These are phyloP conservation scores for Plasmodium gonderi DNA, from an alignment of 169 alveolate species.

Conservation along the genomic window DNA sequence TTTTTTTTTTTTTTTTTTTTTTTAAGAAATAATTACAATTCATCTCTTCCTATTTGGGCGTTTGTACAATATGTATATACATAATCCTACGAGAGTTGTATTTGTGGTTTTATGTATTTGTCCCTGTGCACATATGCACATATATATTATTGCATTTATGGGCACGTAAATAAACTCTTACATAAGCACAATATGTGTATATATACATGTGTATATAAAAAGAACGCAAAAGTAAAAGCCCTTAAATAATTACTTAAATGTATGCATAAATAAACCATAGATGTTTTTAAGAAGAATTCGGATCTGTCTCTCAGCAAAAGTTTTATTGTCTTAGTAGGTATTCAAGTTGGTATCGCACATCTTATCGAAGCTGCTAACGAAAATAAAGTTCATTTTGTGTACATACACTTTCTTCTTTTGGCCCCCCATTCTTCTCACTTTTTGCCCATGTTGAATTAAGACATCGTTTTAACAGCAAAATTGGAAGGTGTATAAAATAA, in stretches of 20 bases:
- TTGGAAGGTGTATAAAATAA: no score
- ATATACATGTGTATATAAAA: no score
- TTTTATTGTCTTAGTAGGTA: no score
- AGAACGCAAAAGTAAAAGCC: no score
- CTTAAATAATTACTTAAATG: background rate
- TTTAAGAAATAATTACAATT: background rate
- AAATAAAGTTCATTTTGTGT: slow-evolving; percentile 11
- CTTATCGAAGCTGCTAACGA: no score
- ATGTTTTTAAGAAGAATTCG: no score
- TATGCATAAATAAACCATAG: background rate
- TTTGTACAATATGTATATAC: background rate
- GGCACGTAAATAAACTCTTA: background rate
- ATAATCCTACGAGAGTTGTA: background rate
- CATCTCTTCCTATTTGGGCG: background rate
- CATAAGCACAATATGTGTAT: no score
- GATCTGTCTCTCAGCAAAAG: no score
- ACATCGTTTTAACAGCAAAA: no score
- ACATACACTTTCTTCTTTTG: slow-evolving; percentile 4
- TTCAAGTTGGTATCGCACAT: no score
- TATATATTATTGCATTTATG: background rate
- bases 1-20: background rate
- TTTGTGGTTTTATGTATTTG: background rate
- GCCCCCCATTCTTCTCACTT: background rate
- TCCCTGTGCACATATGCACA: background rate
- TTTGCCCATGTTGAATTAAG: background rate